Percentiles rank a stretch among this genome's conserved stretches.
phyloP scores from a whole-genome alignment of 495 filamentous ascomycete species.

The Cairneyella variabilis region DNA sequence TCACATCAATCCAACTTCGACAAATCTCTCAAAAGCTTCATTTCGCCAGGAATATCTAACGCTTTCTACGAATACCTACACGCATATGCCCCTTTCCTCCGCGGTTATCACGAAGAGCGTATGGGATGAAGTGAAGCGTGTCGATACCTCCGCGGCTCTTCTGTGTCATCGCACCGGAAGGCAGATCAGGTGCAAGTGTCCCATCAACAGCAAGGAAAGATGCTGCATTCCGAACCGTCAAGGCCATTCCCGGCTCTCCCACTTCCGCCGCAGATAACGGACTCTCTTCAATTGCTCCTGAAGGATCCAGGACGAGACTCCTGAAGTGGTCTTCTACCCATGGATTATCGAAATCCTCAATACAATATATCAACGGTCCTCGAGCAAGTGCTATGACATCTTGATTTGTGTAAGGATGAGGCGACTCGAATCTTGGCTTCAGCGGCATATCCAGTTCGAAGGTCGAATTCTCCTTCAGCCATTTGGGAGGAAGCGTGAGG shows the following conservation, averaged over 20 bases:
- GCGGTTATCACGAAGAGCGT: slow-evolving; percentile 47
- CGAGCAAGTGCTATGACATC: slow-evolving; percentile 45
- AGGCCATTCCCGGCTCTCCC: slow-evolving; percentile 31
- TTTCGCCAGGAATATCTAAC: too few species aligned
- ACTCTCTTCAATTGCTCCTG: slow-evolving; percentile 21
- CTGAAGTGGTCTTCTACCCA: slow-evolving; percentile 57
- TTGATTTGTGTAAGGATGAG: slow-evolving; percentile 50
- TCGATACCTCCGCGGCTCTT: slow-evolving; percentile 1
- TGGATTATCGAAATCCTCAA: slow-evolving; percentile 53
- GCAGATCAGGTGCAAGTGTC: background rate
- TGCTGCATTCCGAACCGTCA: slow-evolving; percentile 20
- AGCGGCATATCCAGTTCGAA: slow-evolving; percentile 40
- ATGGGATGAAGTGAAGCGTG: slow-evolving; percentile 44
- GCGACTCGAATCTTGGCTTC: slow-evolving; percentile 41
- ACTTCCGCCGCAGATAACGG: slow-evolving; percentile 22
- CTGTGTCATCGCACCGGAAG: background rate
- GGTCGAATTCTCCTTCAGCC: slow-evolving; percentile 26
- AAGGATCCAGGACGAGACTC: slow-evolving; percentile 28
- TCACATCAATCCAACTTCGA: too few species aligned
- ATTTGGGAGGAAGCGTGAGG: slow-evolving; percentile 38
- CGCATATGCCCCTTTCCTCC: slow-evolving; percentile 50
- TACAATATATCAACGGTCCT: slow-evolving; percentile 55
- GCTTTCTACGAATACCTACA: slow-evolving; percentile 33
- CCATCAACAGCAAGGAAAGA: slow-evolving; percentile 6
- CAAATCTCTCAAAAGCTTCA: too few species aligned